Evolutionary conservation across 495 filamentous ascomycete genomes (phyloP).

Genomic region (Penicillium coprophilum): DNA sequence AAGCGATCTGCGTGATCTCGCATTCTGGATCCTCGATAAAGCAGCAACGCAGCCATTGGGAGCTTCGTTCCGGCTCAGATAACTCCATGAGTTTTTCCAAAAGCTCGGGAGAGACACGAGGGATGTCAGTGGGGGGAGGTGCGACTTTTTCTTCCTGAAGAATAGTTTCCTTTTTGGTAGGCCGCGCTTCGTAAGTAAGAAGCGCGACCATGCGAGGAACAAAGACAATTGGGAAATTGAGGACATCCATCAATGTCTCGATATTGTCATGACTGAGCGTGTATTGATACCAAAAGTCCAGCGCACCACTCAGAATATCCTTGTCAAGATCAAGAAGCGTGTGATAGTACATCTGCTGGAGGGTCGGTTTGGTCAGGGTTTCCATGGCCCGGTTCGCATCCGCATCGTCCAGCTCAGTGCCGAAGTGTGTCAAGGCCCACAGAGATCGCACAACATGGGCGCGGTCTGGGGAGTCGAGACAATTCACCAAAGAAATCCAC

Average conservation of each 20-base stretch:
- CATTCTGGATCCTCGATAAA: constrained; percentile 81
- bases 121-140: constrained; percentile 61
- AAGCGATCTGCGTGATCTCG: constrained; percentile 90
- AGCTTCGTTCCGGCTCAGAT: constrained; percentile 85
- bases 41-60: constrained; percentile 66
- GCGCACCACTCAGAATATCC: constrained; percentile 77
- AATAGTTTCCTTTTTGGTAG: constrained; percentile 41
- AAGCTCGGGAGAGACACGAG: constrained; percentile 70
- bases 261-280: constrained; percentile 86
- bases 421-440: constrained; percentile 81
- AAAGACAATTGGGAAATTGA: constrained; percentile 63
- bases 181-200: constrained; percentile 62
- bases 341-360: constrained; percentile 74
- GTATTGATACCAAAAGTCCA: constrained; percentile 96
- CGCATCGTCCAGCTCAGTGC: constrained; percentile 74
- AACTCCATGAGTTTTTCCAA: constrained; percentile 70
- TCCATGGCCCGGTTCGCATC: constrained; percentile 64
- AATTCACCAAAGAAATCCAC: constrained; percentile 70
- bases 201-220: constrained; percentile 75
- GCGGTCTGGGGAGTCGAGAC: constrained; percentile 72
- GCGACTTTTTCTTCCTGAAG: constrained; percentile 48
- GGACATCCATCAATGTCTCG: constrained; percentile 59
- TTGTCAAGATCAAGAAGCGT: constrained; percentile 82
- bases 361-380: constrained; percentile 60
- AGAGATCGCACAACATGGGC: constrained; percentile 84